Evolutionary conservation across 177 flowering plant species (phyloP), one percentile per base, ranked within the genome.

Genomic region (Tripterygium wilfordii): DNA sequence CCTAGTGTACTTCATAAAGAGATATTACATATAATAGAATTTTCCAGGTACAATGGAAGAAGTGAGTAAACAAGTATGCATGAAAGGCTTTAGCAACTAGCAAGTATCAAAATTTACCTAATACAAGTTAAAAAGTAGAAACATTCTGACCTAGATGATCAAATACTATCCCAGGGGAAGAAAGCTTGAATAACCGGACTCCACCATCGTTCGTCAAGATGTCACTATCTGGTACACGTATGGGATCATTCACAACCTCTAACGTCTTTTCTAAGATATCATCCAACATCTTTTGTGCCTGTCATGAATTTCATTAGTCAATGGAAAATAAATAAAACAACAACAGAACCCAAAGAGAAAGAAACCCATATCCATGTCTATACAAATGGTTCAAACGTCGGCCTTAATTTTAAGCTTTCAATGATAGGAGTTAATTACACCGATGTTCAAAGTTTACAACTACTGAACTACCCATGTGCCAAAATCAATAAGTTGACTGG

Each of bases 211-310:
- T 27, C 23, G 24, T 33, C 23, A 12, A 10, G 8, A 48, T 32
- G 13, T 54, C 71, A 23, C 61, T 39, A 38, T 75, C 67, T 1
- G 47, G 29, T 23, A 45, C 43, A 22, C 45, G 39, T 53, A 44
- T 43, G 5, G 71, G 56, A 37, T 49, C 45, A 19, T 32, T 70
- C 47, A 67, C 88, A 18, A 80, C 49, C 41, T 19, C 82, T 54
- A 90, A 56, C 21, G 46, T 73, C 65, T 69, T 83, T 45, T 79
- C 95, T 40, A 85, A 14, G 22, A 83, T 61, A 13, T 73, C 76
- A 28, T 88, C 83, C 68, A 91, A 60, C 45, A 78, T 53, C 67
- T 82, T 78, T 56, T 80, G 92, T 39, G 79, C 88, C 98, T 91
- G 83, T 35, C 39, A 56, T 33, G 8, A 41, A 66, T 29, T 16